Base-by-base conservation (phyloP, 2,329 filamentous ascomycete genomes). In the Pseudocercospora pini-densiflorae region DNA sequence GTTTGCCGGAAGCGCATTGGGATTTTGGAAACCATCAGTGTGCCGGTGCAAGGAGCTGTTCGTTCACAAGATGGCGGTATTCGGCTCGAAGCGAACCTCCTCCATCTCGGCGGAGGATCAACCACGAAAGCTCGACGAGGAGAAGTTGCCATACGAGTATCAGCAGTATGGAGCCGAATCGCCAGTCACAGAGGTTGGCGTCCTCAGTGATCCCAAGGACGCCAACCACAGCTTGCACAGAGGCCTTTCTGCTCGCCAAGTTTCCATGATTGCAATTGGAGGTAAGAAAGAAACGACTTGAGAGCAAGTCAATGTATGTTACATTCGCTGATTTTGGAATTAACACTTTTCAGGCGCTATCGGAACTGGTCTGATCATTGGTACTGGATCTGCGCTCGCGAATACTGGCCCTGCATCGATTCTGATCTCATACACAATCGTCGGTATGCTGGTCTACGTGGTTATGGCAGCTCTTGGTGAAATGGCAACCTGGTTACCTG, bases 381-480 rank as follows among this genome's bases (percentile, higher is more conserved):
- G 90, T 66, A 85, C 82, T 64, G 84, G 85, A 70, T 77, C 83
- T 71, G 84, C 82, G 43, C 79, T 85, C 62, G 82, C 80, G 61
- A 81, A 81, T 49, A 79, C 81, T 66, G 82, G 81, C 36, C 90
- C 90, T 59, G 90, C 82, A 21, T 87, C 89, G 9, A 87, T 92
- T 76, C 84, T 92, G 71, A 90, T 93, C 76, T 89, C 89, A 9
- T 93, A 92, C 80, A 83, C 86, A 43, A 77, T 90, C 68, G 86
- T 92, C 70, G 90, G 90, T 70, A 79, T 90, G 55, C 79, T 95
- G 66, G 92, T 94, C 71, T 95, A 89, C 79, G 81, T 93, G 49
- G 92, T 95, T 72, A 93, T 95, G 91, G 89, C 89, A 65, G 89
- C 87, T 64, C 87, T 95, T 3, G 92, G 92, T 69, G 92, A 94